Conservation (phyloP, 2,329 filamentous ascomycete genomes). For the Pseudogymnoascus sp. region DNA sequence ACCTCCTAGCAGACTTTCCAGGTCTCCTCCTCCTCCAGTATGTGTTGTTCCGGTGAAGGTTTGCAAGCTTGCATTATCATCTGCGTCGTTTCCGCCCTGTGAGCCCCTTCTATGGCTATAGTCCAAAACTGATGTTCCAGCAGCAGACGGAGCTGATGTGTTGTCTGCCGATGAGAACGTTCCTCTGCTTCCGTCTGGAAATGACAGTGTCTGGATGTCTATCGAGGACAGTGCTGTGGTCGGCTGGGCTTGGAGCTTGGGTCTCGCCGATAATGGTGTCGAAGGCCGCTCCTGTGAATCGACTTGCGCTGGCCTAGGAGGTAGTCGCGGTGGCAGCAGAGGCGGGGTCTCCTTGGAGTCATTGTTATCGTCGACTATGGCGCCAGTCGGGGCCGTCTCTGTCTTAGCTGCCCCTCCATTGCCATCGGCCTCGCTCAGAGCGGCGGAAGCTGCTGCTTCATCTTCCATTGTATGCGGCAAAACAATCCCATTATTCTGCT, state of each 20-base stretch:
- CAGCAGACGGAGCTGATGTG: constrained; percentile 17
- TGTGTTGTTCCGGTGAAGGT: constrained; percentile 35
- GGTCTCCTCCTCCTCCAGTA: constrained; percentile 49
- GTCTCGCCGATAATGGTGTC: neutral
- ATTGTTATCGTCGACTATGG: neutral
- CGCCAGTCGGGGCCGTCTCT: neutral
- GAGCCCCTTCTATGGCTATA: neutral
- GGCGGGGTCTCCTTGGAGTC: constrained; percentile 36
- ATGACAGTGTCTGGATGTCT: constrained; percentile 69
- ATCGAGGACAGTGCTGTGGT: constrained; percentile 80
- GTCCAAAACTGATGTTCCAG: constrained; percentile 28
- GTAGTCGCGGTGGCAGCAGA: constrained; percentile 39
- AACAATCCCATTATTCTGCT: constrained; percentile 7
- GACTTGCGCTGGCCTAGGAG: constrained; percentile 17
- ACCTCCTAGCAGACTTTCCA: constrained; percentile 72
- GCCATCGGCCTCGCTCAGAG: neutral
- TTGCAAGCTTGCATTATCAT: constrained; percentile 36
- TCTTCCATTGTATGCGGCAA: constrained; percentile 5
- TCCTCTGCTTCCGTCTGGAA: constrained; percentile 60
- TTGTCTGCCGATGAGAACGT: constrained; percentile 40
- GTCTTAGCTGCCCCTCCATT: neutral
- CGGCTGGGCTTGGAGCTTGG: constrained; percentile 48
- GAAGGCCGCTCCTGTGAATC: neutral
- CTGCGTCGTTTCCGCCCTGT: constrained; percentile 32
- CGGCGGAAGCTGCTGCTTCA: constrained; percentile 2